A percentile compares a stretch with the other conserved stretches of the same genome.
phyloP scores from a whole-genome alignment of 176 grass and related monocot species.

The Triticum timopheevii region DNA sequence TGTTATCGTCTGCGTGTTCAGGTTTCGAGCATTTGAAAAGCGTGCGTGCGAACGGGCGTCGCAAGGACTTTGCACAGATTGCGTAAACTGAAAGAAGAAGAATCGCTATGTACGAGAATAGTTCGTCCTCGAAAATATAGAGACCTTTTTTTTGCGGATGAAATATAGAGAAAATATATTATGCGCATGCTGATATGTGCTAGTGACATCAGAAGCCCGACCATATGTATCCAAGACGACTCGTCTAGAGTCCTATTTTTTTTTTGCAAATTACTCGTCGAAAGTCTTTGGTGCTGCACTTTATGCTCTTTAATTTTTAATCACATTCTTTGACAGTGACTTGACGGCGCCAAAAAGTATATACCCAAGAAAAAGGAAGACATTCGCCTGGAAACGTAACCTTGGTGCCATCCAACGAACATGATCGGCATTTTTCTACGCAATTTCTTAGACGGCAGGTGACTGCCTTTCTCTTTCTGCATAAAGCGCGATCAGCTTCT shows the following conservation, averaged over 20 bases:
- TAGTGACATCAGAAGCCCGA: neutral
- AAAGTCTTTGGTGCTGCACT: neutral
- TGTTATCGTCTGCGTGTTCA: no score
- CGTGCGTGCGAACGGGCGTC: no score
- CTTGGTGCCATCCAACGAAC: neutral
- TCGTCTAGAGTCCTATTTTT: neutral
- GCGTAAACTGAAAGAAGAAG: neutral
- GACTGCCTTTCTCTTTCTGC: neutral
- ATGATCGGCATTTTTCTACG: neutral
- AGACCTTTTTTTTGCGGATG: no score
- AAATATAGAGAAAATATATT: neutral
- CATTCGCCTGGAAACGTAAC: neutral
- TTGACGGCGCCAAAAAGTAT: neutral
- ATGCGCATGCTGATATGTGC: neutral
- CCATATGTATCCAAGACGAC: neutral
- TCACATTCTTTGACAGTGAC: neutral
- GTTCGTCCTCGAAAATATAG: neutral
- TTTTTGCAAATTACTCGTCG: neutral
- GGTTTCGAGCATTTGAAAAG: no score
- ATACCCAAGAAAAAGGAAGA: neutral
- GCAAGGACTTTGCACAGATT: no score
- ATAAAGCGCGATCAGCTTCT: no score
- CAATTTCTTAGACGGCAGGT: no score
- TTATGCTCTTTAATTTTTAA: neutral
- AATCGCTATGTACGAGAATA: neutral